Evolutionary conservation across 805 yeast species (phyloP), one percentile per base, ranked within the genome.

Genomic region (Ogataea thermomethanolica): DNA sequence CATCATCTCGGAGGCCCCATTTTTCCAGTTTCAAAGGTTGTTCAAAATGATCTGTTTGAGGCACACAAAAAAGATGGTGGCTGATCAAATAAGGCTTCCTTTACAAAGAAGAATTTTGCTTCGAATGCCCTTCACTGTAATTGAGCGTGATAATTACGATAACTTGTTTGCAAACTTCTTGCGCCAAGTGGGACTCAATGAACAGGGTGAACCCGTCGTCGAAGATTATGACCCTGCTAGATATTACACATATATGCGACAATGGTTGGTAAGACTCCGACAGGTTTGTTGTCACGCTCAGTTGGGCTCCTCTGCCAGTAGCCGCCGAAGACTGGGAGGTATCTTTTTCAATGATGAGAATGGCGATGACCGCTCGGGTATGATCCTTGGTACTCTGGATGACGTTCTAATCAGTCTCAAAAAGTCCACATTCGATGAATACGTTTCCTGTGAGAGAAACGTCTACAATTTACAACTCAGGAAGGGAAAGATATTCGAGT

Each of bases 221-320:
- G 70, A 69, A 8, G 74, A 69, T 48, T 70, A 78, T 76, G 69
- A 71, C 46, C 70, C 76, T 4, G 53, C 78, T 11, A 51, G 68
- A 1, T 58, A 73, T 21, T 59, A 69, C 38, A 52, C 64, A 5
- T 54, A 61, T n/a, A 74, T 85, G 80, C 69, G 84, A 36, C 66
- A 66, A 8, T 87, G 95, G 93, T 64, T 91, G 7, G 67, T 71
- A 5, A 68, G 74, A 34, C 62, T 91, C 22, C 69, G 98, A 25
- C 88, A 85, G 53, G 70, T 85, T 0, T 91, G 97, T 51, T 85
- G 93, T 44, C 95, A 87, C 62, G 87, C 95, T 1, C 77, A 75
- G 28, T 44, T 58, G 25, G 59, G 60, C 3, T 26, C 48, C n/a
- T 33, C 40, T 23, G 13, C 35, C 17, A 12, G 41, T 14, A 29